phyloP scores from a whole-genome alignment of 2,329 filamentous ascomycete species.

The Lachnellula suecica region DNA sequence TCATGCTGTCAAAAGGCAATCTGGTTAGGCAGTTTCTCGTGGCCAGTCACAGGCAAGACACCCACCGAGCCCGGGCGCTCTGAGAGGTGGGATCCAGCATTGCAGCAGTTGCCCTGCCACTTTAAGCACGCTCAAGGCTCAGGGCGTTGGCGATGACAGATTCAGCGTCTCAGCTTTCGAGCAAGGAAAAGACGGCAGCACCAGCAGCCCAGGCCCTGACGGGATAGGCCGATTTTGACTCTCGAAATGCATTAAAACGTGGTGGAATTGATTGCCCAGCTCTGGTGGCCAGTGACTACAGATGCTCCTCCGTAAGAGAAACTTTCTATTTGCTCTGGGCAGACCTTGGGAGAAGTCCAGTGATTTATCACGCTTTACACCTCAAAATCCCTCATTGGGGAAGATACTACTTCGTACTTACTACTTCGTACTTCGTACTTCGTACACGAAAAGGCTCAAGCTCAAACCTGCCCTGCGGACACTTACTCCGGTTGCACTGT shows the following conservation, averaged over 20 bases:
- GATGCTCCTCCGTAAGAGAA: too few relatives aligned
- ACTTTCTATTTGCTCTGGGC: too few relatives aligned
- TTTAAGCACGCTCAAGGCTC: constrained; percentile 16
- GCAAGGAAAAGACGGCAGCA: constrained; percentile 2
- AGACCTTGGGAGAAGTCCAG: too few relatives aligned
- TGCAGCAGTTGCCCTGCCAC: constrained; percentile 14
- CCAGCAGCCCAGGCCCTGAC: constrained; percentile 7
- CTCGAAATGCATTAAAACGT: too few relatives aligned
- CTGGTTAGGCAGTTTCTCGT: constrained; percentile 14
- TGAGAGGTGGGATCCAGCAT: constrained; percentile 8
- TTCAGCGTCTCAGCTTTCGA: constrained; percentile 10
- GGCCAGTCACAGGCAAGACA: constrained; percentile 18
- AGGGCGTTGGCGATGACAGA: constrained; percentile 5
- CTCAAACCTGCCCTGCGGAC: not conserved
- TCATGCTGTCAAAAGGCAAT: constrained; percentile 14
- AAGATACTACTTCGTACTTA: too few relatives aligned
- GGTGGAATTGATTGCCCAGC: too few relatives aligned
- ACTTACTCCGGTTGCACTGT: not conserved
- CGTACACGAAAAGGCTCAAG: not conserved
- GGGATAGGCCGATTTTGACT: too few relatives aligned
- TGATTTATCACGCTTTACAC: too few relatives aligned
- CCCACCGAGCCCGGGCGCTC: constrained; percentile 9
- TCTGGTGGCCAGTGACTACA: too few relatives aligned
- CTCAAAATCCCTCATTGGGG: too few relatives aligned
- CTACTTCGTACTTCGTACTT: not conserved